Conservation (phyloP, 768 basidiomycete genomes). For the Collybiopsis confluens region DNA sequence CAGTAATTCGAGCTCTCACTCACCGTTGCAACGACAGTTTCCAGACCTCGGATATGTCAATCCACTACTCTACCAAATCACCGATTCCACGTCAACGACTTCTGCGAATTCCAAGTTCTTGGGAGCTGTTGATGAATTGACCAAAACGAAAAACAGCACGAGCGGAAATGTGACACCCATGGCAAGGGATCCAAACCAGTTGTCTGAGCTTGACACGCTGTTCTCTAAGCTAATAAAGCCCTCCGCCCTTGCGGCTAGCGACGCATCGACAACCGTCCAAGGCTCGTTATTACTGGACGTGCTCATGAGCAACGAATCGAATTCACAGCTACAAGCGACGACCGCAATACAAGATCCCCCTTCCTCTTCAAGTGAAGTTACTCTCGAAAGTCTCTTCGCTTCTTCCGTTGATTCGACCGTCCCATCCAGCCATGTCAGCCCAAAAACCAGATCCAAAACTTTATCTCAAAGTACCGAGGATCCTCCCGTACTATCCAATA, state of each 20-base stretch:
- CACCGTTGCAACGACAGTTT: not conserved
- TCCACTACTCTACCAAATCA: not conserved
- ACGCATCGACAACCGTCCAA: not conserved
- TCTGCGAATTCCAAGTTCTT: not conserved
- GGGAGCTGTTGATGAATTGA: not conserved
- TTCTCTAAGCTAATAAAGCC: conserved; percentile 33
- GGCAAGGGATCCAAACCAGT: not conserved
- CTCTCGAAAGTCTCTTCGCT: conserved; percentile 5
- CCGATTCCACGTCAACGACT: not conserved
- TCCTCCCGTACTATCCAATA: too few species aligned
- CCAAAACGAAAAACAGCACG: not conserved
- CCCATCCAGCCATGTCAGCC: too few species aligned
- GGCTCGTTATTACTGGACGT: not conserved
- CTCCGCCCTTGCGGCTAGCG: not conserved
- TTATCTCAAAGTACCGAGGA: too few species aligned
- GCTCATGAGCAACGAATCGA: not conserved
- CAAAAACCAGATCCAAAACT: too few species aligned
- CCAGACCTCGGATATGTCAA: not conserved
- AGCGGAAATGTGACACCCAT: conserved; percentile 2
- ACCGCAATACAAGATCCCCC: not conserved
- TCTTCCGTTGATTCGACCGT: not conserved
- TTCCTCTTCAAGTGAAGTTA: not conserved
- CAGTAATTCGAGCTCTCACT: not conserved
- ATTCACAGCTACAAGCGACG: not conserved
- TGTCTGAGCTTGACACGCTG: conserved; percentile 44